These are phyloP conservation scores for Eucalyptus microcorys DNA, from an alignment of 345 rosid genomes.

Conservation along the genomic window DNA sequence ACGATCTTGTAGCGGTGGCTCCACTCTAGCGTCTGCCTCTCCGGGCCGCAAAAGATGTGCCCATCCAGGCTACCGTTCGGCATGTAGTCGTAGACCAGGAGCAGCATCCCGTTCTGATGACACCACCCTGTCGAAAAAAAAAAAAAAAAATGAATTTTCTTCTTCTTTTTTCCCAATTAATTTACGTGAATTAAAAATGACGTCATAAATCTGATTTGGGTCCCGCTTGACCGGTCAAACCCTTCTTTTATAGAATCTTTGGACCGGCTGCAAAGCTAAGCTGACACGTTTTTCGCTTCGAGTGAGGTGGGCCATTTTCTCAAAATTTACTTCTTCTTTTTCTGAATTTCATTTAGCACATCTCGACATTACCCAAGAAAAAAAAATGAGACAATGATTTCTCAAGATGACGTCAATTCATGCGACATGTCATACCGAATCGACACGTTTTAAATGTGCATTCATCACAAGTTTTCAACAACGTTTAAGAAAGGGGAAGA, in stretches of 20 bases:
- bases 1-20: conserved; percentile 26
- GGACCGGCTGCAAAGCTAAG: accelerated
- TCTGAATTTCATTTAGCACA: background rate
- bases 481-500: background rate
- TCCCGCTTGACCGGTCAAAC: background rate
- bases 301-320: background rate
- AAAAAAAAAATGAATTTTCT: background rate
- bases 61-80: conserved; percentile 50
- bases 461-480: background rate
- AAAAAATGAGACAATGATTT: background rate
- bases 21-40: conserved; percentile 13
- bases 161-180: background rate
- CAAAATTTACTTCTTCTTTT: background rate
- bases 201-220: background rate
- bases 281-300: background rate
- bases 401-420: accelerated
- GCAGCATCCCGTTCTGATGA: conserved; percentile 30
- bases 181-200: background rate
- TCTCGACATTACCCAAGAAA: accelerated
- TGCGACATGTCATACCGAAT: background rate
- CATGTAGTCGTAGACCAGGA: conserved; percentile 50
- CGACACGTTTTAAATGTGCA: background rate
- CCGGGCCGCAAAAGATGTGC: conserved; percentile 17
- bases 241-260: background rate
- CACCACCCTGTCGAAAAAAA: conserved; percentile 36